Base-by-base conservation (phyloP, 305 asterid genomes). In the Rubia tinctorum region DNA sequence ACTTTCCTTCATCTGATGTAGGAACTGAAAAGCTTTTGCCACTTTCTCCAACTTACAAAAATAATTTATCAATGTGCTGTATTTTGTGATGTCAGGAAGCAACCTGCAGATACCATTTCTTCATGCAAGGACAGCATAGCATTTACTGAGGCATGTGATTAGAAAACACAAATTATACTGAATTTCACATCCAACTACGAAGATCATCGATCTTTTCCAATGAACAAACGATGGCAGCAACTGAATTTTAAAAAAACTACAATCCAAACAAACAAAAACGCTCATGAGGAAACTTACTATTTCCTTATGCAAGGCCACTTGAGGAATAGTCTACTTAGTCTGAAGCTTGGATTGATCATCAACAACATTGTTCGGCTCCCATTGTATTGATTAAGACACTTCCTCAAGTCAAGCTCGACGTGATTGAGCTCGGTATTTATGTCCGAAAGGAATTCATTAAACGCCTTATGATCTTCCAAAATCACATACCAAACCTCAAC, bases 291-390 rank as follows among this genome's bases (percentile, higher is more conserved):
- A 79, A 64, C 95, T 85, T 87, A 94, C 99, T 70, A 92, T 87
- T 88, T 93, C 93, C 81, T 85, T 90, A 82, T 91, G 92, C 73
- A 90, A 88, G 71, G 98, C 91, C 73, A 94, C 88, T 82, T 94
- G 98, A 66, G 99, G 97, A 85, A 88, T 84, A 20, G 89, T 74
- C 74, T 87, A 94, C 69, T 88, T 91, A 30, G 98, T 94, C 56
- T 98, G 97, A 60, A 90, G 88, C 86, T 94, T 89, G 73, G 99
- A 90, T 71, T 87, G 95, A 3, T 91, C 98, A 49, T 94, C 98
- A 0, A 90, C 76, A 47, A 89, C 88, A 63, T 85, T 94, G 78
- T 94, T 94, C 65, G 90, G 91, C n/a, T 58, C 9, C 93, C 96
- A 22, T 91, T 90, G 47, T 88, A 91, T 75, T 90, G 98, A 70